Evolutionary conservation across 1,284 basidiomycete genomes (phyloP).

Genomic region (Albatrellus sp.): DNA sequence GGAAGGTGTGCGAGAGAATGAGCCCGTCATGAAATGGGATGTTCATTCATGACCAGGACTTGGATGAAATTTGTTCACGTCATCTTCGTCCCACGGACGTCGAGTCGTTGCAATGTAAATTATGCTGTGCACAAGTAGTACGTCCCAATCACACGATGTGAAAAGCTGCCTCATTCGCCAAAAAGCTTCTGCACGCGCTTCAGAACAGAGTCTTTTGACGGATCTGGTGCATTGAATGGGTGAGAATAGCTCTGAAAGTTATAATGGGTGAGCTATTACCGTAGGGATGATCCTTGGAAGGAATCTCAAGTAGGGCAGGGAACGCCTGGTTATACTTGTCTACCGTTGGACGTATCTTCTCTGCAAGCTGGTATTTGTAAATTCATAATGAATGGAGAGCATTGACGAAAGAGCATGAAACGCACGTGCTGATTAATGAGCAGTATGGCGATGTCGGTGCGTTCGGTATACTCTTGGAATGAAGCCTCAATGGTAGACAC

Average conservation of each 20-base stretch:
- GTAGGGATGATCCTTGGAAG: slow-evolving; percentile 89
- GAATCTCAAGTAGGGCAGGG: slow-evolving; percentile 94
- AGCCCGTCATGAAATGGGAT: slow-evolving; percentile 56
- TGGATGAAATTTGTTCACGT: no score
- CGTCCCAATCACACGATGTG: background rate
- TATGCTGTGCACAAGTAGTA: background rate
- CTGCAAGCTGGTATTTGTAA: slow-evolving; percentile 58
- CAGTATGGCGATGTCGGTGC: slow-evolving; percentile 89
- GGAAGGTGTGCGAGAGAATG: slow-evolving; percentile 55
- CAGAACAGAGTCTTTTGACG: slow-evolving; percentile 91
- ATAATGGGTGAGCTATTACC: slow-evolving; percentile 31
- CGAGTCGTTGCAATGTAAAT: background rate
- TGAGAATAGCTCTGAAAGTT: background rate
- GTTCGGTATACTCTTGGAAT: slow-evolving; percentile 86
- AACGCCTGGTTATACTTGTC: slow-evolving; percentile 95
- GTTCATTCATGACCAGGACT: slow-evolving; percentile 2
- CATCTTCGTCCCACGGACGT: background rate
- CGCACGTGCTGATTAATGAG: slow-evolving; percentile 94
- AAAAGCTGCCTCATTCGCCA: slow-evolving; percentile 50
- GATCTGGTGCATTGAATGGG: slow-evolving; percentile 45
- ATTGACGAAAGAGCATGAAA: slow-evolving; percentile 4
- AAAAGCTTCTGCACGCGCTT: slow-evolving; percentile 97
- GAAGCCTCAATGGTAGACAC: slow-evolving; percentile 78
- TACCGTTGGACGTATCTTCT: slow-evolving; percentile 91
- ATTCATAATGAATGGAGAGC: slow-evolving; percentile 2